Conservation (phyloP, 192 early-diverging fungal genomes). For the Borealophlyctis nickersoniae region DNA sequence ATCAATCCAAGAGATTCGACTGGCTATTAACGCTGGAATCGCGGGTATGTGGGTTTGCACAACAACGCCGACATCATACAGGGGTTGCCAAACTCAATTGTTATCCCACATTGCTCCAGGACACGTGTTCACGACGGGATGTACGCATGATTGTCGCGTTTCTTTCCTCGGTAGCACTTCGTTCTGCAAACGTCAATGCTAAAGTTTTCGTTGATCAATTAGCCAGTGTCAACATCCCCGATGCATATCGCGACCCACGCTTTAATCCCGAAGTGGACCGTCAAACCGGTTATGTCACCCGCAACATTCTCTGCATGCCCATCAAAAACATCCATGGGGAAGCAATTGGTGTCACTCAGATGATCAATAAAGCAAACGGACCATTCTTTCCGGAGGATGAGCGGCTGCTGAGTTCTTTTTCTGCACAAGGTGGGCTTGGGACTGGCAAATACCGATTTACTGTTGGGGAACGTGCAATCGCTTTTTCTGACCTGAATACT, state of each 20-base stretch:
- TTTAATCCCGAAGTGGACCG: conserved; percentile 49
- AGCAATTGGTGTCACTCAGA: conserved; percentile 51
- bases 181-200: neutral
- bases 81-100: too few relatives aligned
- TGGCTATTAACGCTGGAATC: conserved; percentile 47
- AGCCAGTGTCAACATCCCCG: neutral
- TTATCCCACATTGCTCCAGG: too few relatives aligned
- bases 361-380: conserved; percentile 46
- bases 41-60: too few relatives aligned
- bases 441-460: too few relatives aligned
- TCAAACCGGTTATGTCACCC: conserved; percentile 49
- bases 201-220: neutral
- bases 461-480: neutral
- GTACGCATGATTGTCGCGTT: neutral
- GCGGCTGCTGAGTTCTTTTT: conserved; percentile 48
- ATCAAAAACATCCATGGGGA: conserved; percentile 38
- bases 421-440: conserved; percentile 48
- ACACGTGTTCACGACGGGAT: conserved; percentile 42
- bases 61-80: too few relatives aligned
- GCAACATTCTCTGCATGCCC: conserved; percentile 52
- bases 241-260: conserved; percentile 48
- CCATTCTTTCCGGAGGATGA: conserved; percentile 47
- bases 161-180: neutral
- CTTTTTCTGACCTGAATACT: neutral
- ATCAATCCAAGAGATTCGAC: conserved; percentile 48